phyloP scores from a whole-genome alignment of 1,139 yeast genomes.

The Kodamaea fungicola region DNA sequence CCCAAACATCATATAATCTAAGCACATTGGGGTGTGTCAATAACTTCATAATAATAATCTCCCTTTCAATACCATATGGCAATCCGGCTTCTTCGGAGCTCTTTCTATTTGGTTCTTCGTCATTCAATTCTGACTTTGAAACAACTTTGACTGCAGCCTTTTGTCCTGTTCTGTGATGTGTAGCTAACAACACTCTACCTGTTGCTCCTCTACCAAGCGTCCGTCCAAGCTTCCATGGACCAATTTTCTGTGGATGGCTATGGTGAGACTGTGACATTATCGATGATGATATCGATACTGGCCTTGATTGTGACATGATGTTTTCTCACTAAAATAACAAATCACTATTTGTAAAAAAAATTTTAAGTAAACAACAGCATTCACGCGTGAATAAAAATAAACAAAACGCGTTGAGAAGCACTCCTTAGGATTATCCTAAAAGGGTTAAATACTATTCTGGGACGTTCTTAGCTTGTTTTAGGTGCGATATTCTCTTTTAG shows the following conservation, averaged over 20 bases:
- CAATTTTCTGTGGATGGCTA: constrained; percentile 50
- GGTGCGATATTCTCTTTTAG: too few species aligned
- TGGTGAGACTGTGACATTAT: constrained; percentile 28
- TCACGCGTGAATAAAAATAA: neutral
- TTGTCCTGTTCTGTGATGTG: constrained; percentile 65
- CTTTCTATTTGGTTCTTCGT: constrained; percentile 30
- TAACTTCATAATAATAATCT: constrained; percentile 77
- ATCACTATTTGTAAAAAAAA: neutral
- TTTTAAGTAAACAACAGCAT: constrained; percentile 1
- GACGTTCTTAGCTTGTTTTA: too few species aligned
- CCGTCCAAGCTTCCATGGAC: constrained; percentile 80
- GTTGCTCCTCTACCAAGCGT: constrained; percentile 82
- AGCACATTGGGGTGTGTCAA: constrained; percentile 74
- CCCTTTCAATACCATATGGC: constrained; percentile 81
- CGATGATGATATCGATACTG: constrained; percentile 38
- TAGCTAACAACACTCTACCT: constrained; percentile 73
- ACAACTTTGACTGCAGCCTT: constrained; percentile 81
- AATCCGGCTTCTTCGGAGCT: constrained; percentile 48
- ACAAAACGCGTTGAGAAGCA: constrained; percentile 2
- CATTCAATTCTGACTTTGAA: constrained; percentile 55
- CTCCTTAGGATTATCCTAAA: too few species aligned
- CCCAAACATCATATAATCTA: constrained; percentile 80
- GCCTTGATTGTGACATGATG: constrained; percentile 39
- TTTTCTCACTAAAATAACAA: neutral
- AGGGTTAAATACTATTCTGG: too few species aligned